Evolutionary conservation across 2,329 filamentous ascomycete genomes (phyloP).

Genomic region (Paecilomyces sp.): DNA sequence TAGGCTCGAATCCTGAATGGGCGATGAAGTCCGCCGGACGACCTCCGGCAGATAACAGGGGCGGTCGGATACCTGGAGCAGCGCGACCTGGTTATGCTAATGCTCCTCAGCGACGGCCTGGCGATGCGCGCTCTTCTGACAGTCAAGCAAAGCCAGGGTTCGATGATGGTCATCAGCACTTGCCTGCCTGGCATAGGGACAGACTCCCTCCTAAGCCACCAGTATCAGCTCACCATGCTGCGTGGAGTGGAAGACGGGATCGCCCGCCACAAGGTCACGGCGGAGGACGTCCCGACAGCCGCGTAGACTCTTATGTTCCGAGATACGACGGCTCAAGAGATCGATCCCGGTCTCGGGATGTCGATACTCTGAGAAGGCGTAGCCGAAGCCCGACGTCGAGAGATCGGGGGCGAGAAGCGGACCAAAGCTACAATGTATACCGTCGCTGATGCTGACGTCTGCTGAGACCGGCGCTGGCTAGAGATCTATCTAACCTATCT

Average conservation of each 20-base stretch:
- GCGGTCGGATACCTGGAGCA: slow-evolving; percentile 27
- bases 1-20: slow-evolving; percentile 55
- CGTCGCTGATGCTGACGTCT: slow-evolving; percentile 12
- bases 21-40: slow-evolving; percentile 24
- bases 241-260: slow-evolving; percentile 23
- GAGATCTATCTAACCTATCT: neutral
- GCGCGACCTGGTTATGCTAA: slow-evolving; percentile 22
- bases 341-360: slow-evolving; percentile 16
- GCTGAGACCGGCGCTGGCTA: neutral
- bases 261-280: slow-evolving; percentile 16
- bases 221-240: slow-evolving; percentile 17
- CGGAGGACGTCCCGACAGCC: slow-evolving; percentile 16
- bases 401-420: slow-evolving; percentile 15
- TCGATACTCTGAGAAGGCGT: slow-evolving; percentile 15
- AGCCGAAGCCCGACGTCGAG: slow-evolving; percentile 27
- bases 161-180: slow-evolving; percentile 15
- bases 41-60: slow-evolving; percentile 21
- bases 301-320: slow-evolving; percentile 31
- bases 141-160: slow-evolving; percentile 9
- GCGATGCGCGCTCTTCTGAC: slow-evolving; percentile 18
- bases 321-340: slow-evolving; percentile 22
- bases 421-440: slow-evolving; percentile 13
- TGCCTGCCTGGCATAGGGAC: slow-evolving; percentile 22
- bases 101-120: slow-evolving; percentile 16
- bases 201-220: slow-evolving; percentile 32